phyloP scores from a whole-genome alignment of 129 eudicot species.

The Ambrosia trifida region DNA sequence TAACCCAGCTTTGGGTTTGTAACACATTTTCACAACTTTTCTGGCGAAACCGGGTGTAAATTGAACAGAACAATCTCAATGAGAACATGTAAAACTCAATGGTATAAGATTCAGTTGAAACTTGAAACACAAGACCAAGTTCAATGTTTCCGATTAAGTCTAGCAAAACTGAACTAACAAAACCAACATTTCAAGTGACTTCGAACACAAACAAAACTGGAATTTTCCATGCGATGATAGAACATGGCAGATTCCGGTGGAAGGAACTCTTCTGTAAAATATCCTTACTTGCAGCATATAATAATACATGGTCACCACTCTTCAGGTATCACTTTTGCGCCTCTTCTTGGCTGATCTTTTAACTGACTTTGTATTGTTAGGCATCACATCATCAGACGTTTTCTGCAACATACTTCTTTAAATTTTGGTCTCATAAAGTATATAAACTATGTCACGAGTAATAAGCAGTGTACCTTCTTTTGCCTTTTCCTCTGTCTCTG shows the following conservation, averaged over 20 bases:
- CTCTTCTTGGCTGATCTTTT: constrained; percentile 50
- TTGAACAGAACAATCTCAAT: background rate
- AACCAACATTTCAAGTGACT: constrained; percentile 6
- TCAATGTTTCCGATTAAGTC: background rate
- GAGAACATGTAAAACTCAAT: background rate
- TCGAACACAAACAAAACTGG: background rate
- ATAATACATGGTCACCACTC: background rate
- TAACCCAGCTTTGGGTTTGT: too few species aligned
- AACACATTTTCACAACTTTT: background rate
- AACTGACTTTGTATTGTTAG: constrained; percentile 21
- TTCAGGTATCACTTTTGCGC: constrained; percentile 42
- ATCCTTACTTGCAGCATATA: constrained; percentile 6
- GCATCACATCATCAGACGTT: constrained; percentile 24
- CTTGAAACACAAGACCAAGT: background rate
- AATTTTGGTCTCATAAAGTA: background rate
- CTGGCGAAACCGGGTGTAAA: background rate
- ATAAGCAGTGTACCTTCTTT: constrained; percentile 47
- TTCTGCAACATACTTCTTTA: constrained; percentile 35
- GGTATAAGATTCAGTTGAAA: background rate
- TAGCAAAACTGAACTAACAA: constrained; percentile 8
- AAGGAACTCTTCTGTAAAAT: constrained; percentile 12
- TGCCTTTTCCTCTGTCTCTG: constrained; percentile 57
- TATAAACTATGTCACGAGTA: background rate
- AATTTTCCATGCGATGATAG: background rate
- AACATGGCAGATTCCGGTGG: background rate